phyloP scores from a whole-genome alignment of 1,139 yeast genomes.

The Kodamaea anthophila region DNA sequence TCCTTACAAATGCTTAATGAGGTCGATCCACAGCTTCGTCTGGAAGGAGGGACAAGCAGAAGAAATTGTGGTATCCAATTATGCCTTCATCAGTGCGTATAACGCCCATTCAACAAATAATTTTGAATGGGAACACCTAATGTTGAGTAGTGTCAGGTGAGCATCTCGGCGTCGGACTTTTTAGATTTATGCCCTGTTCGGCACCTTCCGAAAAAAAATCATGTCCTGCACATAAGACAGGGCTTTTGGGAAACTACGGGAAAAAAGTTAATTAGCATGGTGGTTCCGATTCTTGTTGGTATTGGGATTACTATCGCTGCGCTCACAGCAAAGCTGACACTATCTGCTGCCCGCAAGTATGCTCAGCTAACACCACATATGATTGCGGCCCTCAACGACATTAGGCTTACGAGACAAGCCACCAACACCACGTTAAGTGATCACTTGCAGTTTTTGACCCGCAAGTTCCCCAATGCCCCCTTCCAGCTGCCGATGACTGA shows the following conservation, averaged over 20 bases:
- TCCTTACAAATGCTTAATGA: no score
- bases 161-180: constrained; percentile 6
- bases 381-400: constrained; percentile 50
- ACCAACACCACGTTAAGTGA: constrained; percentile 10
- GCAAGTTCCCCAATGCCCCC: constrained; percentile 40
- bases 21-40: no score
- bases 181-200: constrained; percentile 3
- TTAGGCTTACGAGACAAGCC: constrained; percentile 17
- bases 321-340: constrained; percentile 44
- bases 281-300: constrained; percentile 53
- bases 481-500: constrained; percentile 52
- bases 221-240: constrained; percentile 1
- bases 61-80: no score
- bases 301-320: constrained; percentile 53
- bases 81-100: no score
- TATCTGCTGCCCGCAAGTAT: constrained; percentile 40
- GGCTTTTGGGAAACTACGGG: not conserved
- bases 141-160: constrained; percentile 3
- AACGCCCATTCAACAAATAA: no score
- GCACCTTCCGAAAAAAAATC: not conserved
- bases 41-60: no score
- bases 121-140: not conserved
- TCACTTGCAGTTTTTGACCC: constrained; percentile 19
- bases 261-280: constrained; percentile 17
- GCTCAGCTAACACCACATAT: constrained; percentile 43